A percentile compares a stretch with the other conserved stretches of the same genome.
These are phyloP conservation scores for Adenanthera pavonina DNA, from an alignment of 306 rosid species.

Conservation along the genomic window DNA sequence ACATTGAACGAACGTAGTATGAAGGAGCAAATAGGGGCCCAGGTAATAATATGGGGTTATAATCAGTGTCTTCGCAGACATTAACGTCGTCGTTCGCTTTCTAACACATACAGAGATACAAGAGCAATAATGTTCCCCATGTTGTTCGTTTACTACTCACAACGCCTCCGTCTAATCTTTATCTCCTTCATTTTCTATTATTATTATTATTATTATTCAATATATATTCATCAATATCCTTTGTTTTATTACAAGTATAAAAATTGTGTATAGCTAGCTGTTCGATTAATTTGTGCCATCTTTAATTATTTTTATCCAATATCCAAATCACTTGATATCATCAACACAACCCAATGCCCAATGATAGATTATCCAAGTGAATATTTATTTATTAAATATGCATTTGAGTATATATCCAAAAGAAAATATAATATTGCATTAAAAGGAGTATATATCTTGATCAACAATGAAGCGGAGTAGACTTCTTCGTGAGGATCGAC, in stretches of 20 bases:
- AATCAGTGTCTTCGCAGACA: conserved; percentile 33
- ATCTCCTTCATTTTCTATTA: neutral
- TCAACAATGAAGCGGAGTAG: too few relatives aligned
- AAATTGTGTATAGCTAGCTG: neutral
- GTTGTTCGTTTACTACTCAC: too few relatives aligned
- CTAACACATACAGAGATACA: conserved; percentile 18
- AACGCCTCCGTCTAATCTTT: conserved; percentile 9
- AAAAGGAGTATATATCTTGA: too few relatives aligned
- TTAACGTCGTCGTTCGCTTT: conserved; percentile 39
- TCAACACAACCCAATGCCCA: conserved; percentile 17
- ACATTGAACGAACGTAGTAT: neutral
- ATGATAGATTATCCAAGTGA: neutral
- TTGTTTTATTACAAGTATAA: neutral
- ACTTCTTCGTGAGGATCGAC: too few relatives aligned
- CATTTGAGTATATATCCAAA: too few relatives aligned
- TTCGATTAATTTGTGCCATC: neutral
- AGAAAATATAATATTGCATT: too few relatives aligned
- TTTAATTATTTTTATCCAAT: neutral
- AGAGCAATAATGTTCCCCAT: too few relatives aligned
- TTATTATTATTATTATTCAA: neutral
- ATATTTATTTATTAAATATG: too few relatives aligned
- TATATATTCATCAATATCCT: too few relatives aligned
- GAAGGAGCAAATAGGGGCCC: conserved; percentile 30
- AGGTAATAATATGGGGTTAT: conserved; percentile 18
- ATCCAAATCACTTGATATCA: neutral